A percentile compares a stretch with the other conserved stretches of the same genome.
These are phyloP conservation scores for Geosmithia putterillii DNA, from an alignment of 2,329 filamentous ascomycete species.

Conservation along the genomic window DNA sequence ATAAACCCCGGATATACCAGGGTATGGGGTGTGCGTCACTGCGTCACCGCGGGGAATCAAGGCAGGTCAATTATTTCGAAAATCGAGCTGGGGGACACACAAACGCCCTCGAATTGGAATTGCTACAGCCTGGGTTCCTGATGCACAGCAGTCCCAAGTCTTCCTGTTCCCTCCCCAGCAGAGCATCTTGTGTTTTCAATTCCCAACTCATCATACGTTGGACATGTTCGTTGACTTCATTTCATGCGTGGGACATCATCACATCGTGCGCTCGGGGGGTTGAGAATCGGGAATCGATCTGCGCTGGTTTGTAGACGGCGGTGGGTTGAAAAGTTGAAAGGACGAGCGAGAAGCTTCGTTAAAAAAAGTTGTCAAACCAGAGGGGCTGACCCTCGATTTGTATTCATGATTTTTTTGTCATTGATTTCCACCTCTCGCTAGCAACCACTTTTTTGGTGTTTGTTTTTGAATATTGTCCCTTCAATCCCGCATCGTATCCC, in stretches of 20 bases:
- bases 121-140: slow-evolving; percentile 23
- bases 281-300: too few species aligned
- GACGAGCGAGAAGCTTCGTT: too few species aligned
- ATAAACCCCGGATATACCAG: slow-evolving; percentile 4
- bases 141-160: slow-evolving; percentile 20
- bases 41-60: too few species aligned
- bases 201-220: too few species aligned
- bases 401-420: not conserved
- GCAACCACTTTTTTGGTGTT: not conserved
- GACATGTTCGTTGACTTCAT: too few species aligned
- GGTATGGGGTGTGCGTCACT: not conserved
- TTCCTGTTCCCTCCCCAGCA: slow-evolving; percentile 5
- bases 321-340: too few species aligned
- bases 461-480: too few species aligned
- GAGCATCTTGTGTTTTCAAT: not conserved
- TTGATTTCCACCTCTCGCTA: not conserved
- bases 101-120: slow-evolving; percentile 32
- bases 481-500: not conserved
- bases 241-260: too few species aligned
- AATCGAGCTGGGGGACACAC: slow-evolving; percentile 24
- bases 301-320: too few species aligned
- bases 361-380: too few species aligned
- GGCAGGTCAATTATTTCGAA: slow-evolving; percentile 12
- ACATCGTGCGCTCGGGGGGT: too few species aligned
- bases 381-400: not conserved